Base-by-base conservation (phyloP, 2,329 filamentous ascomycete species). In the Plectosphaerella sp. region DNA sequence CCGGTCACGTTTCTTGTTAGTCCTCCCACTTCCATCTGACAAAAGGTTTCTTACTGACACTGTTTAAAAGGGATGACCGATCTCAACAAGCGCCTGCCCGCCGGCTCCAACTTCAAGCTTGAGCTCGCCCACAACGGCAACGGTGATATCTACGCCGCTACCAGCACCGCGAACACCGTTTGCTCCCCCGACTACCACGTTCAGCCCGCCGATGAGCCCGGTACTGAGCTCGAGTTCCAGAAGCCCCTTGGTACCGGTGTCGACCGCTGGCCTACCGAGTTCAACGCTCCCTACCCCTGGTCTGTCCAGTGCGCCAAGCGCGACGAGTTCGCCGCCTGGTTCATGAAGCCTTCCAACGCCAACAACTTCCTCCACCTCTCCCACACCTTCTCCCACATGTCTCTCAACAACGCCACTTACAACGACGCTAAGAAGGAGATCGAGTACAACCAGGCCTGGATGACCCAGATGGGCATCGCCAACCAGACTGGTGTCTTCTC, bases 371-470 rank as follows among this genome's bases (percentile, higher is more conserved):
- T 74, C 9, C 76, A 82, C 49, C 67, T 86, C 15, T 83, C 80
- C 1, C 82, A 86, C 64, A 85, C 82, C 1, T 85, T 84, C 63
- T 79, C 79, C 3, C 82, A 85, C 56, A 69, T 77, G 58, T 75
- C 78, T 55, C 66, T 83, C 53, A 77, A 84, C 59, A 84, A 84
- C 55, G 78, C 80, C 7, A 84, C 82, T 1, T 84, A 81, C 65
- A 61, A 68, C 4, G 82, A 86, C 58, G 70, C 79, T 2, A 63
- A 64, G 52, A 78, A 76, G 57, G 82, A 86, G 62, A 82, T 85
- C 43, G 68, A 71, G 20, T 85, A 81, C 69, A 86, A 86, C 66
- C 70, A 78, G 57, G 78, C 74, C 12, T 86, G 82, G 80, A 62
- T 84, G 42, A 70, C 73, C 54, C 75, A 81, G 58, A 70, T 76